phyloP scores from a whole-genome alignment of 176 grass and related monocot genomes.

The Triticum dicoccoides region DNA sequence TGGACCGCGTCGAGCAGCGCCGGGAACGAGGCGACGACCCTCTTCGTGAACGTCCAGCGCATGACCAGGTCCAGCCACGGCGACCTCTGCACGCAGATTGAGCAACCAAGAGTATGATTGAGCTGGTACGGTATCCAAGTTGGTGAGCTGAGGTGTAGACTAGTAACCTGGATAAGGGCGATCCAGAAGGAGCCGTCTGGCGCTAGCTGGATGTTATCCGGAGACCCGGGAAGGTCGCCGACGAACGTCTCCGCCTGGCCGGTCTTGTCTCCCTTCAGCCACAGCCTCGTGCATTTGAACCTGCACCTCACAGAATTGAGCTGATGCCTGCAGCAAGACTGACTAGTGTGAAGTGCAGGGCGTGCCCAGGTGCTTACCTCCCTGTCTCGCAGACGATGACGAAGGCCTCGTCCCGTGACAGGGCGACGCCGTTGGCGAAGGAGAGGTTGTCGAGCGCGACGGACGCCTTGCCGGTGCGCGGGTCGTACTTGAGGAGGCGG shows the following conservation, averaged over 20 bases:
- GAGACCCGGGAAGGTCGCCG: conserved; percentile 60
- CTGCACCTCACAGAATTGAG: conserved; percentile 21
- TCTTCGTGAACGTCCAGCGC: conserved; percentile 34
- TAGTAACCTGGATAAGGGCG: conserved; percentile 45
- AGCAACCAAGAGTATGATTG: background rate
- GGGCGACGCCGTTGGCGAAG: conserved; percentile 81
- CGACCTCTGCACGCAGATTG: conserved; percentile 34
- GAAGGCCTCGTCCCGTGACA: conserved; percentile 52
- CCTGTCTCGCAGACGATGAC: conserved; percentile 62
- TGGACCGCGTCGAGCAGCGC: background rate
- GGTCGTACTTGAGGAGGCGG: conserved; percentile 80
- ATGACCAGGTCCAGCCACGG: conserved; percentile 33
- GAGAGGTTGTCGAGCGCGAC: conserved; percentile 38
- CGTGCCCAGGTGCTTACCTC: background rate
- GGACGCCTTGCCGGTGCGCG: conserved; percentile 33
- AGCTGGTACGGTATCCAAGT: too few relatives aligned
- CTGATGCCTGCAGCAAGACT: background rate
- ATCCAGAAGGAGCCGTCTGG: conserved; percentile 88
- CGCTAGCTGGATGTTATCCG: conserved; percentile 68
- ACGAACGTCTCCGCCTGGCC: conserved; percentile 58
- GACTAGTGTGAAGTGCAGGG: background rate
- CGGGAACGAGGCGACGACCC: conserved; percentile 49
- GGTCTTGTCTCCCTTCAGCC: conserved; percentile 61
- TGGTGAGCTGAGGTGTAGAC: background rate
- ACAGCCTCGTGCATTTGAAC: conserved; percentile 55